Evolutionary conservation across 345 rosid species (phyloP), one percentile per base, ranked within the genome.

Genomic region (Lumnitzera littorea): DNA sequence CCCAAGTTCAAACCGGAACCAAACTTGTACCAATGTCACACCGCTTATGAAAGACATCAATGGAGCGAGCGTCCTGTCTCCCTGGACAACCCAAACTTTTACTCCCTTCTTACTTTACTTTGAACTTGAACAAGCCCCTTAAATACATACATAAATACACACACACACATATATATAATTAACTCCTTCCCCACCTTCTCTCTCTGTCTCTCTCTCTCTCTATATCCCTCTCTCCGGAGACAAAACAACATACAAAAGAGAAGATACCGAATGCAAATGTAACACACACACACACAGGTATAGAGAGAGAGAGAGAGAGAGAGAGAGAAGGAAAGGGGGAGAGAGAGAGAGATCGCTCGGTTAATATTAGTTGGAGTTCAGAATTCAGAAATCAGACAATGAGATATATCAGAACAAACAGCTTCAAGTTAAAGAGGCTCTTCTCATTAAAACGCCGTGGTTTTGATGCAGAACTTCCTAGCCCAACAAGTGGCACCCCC

Each of bases 401-500:
- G 97, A 94, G 87, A 68, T 86, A 90, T 67, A 80, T 86, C 61
- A 65, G 91, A 67, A 83, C 82, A 66, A 84, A 80, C 67, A 90
- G 95, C 85, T 74, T 88, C 76, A 86, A 86, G 76, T 81, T 36
- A 36, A 36, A 36, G 43, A 27, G 92, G 10, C 80, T 94, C 56
- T 88, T 94, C 79, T 86, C 95, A 4, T 64, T 88, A 0, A 84
- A 79, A 76, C 72, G 91, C 27, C 79, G 88, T 11, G 70, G 77
- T 58, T 77, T 82, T 55, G 91, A 86, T 51, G 88, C 71, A 0
- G 78, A 74, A 56, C 25, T 62, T 3, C 66, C 71, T 1, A 69
- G 41, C 65, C 71, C 79, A 56, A 55, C 24, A 12, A 20, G 46
- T 31, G 31, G 24, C 16, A 50, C 20, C 14, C n/a, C 13, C 12